Conservation (phyloP, 192 early-diverging fungal genomes). For the Coemansia sp. region DNA sequence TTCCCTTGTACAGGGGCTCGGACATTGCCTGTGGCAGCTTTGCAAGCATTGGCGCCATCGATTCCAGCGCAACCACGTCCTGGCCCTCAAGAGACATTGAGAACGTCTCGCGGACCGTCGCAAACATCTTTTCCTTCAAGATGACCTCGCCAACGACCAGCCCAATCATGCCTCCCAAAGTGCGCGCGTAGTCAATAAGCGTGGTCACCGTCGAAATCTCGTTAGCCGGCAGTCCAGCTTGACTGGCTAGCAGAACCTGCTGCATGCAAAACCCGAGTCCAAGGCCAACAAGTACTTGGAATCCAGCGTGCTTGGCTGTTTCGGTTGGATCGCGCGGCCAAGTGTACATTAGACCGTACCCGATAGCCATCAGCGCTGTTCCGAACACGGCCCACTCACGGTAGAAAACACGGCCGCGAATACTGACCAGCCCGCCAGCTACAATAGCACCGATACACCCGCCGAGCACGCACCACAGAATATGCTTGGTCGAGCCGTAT, state of each 20-base stretch:
- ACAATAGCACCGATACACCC: slow-evolving; percentile 26
- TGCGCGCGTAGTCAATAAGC: slow-evolving; percentile 52
- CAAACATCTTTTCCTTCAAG: slow-evolving; percentile 53
- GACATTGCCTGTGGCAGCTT: slow-evolving; percentile 18
- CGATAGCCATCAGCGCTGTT: slow-evolving; percentile 40
- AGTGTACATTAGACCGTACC: slow-evolving; percentile 48
- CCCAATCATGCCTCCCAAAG: slow-evolving; percentile 56
- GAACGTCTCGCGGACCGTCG: slow-evolving; percentile 6
- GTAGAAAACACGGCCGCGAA: slow-evolving; percentile 39
- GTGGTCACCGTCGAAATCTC: slow-evolving; percentile 55
- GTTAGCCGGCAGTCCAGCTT: slow-evolving; percentile 38
- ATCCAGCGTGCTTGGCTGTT: slow-evolving; percentile 21
- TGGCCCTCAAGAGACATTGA: slow-evolving; percentile 24
- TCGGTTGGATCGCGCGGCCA: slow-evolving; percentile 29
- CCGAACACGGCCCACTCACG: slow-evolving; percentile 45
- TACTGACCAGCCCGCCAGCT: slow-evolving; percentile 27
- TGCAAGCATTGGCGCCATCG: slow-evolving; percentile 40
- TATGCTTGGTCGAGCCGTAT: slow-evolving; percentile 22
- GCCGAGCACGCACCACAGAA: slow-evolving; percentile 45
- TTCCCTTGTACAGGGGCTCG: slow-evolving; percentile 24
- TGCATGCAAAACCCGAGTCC: slow-evolving; percentile 57
- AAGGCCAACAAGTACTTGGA: slow-evolving; percentile 40
- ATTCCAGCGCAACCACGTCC: slow-evolving; percentile 38
- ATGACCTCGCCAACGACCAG: slow-evolving; percentile 50
- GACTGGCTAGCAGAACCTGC: slow-evolving; percentile 47